Evolutionary conservation across 1,284 basidiomycete genomes (phyloP).

Genomic region (Rhodotorula sp.): DNA sequence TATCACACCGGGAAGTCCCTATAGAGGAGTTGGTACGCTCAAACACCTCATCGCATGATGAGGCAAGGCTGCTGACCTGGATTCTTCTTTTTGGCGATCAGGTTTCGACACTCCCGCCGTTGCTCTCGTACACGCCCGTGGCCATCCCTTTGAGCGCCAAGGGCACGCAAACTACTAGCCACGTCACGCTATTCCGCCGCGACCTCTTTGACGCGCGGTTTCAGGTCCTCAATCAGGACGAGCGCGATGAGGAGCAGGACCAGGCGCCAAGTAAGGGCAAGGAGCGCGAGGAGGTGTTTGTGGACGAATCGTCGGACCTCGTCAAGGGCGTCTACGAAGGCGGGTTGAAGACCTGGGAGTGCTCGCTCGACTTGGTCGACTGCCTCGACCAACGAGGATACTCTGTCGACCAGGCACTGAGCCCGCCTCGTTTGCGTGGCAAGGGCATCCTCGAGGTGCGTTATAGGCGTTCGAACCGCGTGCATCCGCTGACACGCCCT

Average conservation of each 20-base stretch:
- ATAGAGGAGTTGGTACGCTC: constrained; percentile 18
- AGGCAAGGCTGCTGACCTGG: not conserved
- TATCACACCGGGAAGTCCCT: constrained; percentile 20
- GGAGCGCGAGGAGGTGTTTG: constrained; percentile 53
- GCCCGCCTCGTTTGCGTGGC: constrained; percentile 46
- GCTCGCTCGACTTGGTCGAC: constrained; percentile 78
- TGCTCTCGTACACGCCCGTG: constrained; percentile 47
- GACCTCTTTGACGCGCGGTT: constrained; percentile 94
- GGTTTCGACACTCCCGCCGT: constrained; percentile 44
- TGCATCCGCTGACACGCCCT: not conserved
- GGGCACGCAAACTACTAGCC: constrained; percentile 15
- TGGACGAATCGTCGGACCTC: constrained; percentile 82
- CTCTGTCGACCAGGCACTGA: constrained; percentile 6
- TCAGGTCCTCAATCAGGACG: constrained; percentile 68
- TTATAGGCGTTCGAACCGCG: not conserved
- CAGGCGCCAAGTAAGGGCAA: constrained; percentile 43
- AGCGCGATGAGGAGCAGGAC: constrained; percentile 43
- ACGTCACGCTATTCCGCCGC: constrained; percentile 63
- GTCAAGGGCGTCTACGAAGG: constrained; percentile 93
- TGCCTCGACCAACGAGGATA: constrained; percentile 23
- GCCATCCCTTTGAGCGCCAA: constrained; percentile 29
- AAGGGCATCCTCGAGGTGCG: constrained; percentile 65
- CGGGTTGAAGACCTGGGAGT: constrained; percentile 97
- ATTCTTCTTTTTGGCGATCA: constrained; percentile 9
- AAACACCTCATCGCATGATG: not conserved